Base-by-base conservation (phyloP, 139 green algal species). In the Picochlorum sp. region DNA sequence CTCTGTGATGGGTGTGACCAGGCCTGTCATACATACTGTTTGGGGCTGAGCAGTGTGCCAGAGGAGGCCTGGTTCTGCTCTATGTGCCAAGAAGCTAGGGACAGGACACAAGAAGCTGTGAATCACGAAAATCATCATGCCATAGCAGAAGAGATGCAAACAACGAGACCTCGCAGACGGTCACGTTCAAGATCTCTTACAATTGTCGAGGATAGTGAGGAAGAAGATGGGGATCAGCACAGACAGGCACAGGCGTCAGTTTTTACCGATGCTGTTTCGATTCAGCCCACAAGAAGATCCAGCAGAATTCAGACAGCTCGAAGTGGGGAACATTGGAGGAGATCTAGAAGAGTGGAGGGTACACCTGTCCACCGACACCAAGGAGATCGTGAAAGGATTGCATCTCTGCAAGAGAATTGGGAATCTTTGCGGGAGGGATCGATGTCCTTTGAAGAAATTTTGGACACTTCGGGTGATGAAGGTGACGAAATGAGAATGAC, bases 1-100 rank as follows among this genome's bases (percentile, higher is more conserved):
- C 75, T 90, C 3, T 90, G 84, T 51, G 84, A 90, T 59, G 79
- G 83, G 20, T 92, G 85, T 62, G 80, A 90, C 56, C 34, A 62
- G 2, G 84, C 80, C 7, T 89, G 69, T 38, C 85, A 92, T 65
- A 90, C 76, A 18, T 86, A 87, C 62, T 92, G 85, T 64, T 72
- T 78, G 6, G 65, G 69, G 1, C 65, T 87, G 32, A 34, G 59
- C 3, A 56, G 30, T 15, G 65, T 92, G 0, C 85, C 85, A 2
- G 49, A 79, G 20, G 84, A 74, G 23, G 74, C 86, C 5, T 92
- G 84, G 84, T 88, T 80, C 61, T 92, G 85, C 61, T 47, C 23
- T 2, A 4, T 34, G 6, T 59, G 51, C 23, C 23, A n/a, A 16
- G n/a, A 41, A 59, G n/a, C 47, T 21, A 20, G n/a, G n/a, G n/a